phyloP scores from a whole-genome alignment of 805 yeast species.

The Osmozyma mogii region DNA sequence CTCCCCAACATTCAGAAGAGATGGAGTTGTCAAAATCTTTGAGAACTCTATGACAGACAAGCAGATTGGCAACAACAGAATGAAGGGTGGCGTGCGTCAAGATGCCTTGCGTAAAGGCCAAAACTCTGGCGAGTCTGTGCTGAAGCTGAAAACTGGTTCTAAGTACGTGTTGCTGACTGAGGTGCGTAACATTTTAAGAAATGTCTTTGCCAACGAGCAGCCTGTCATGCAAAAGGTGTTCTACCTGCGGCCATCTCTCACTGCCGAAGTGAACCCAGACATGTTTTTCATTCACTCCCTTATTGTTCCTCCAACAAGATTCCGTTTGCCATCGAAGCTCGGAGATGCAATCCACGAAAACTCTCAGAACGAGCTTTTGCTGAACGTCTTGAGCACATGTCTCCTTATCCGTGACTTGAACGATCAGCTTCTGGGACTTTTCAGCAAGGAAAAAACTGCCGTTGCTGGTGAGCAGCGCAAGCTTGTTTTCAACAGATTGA shows the following conservation, averaged over 20 bases:
- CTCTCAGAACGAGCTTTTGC: conserved; percentile 80
- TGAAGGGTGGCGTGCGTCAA: conserved; percentile 69
- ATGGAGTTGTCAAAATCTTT: conserved; percentile 87
- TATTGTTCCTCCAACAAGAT: conserved; percentile 94
- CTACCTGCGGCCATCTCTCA: conserved; percentile 66
- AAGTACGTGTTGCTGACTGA: conserved; percentile 86
- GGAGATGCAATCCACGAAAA: conserved; percentile 97
- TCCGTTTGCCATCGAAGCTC: conserved; percentile 90
- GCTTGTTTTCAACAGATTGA: conserved; percentile 74
- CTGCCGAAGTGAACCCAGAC: conserved; percentile 52
- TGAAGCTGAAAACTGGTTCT: conserved; percentile 62
- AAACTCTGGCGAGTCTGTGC: conserved; percentile 15
- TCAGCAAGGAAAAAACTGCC: conserved; percentile 39
- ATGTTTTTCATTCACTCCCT: conserved; percentile 83
- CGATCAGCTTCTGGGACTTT: conserved; percentile 63
- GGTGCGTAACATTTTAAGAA: conserved; percentile 67
- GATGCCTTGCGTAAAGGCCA: conserved; percentile 46
- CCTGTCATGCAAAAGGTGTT: conserved; percentile 61
- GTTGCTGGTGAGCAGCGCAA: conserved; percentile 57
- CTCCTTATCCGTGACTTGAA: conserved; percentile 81
- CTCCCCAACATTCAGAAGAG: conserved; percentile 91
- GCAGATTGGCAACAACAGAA: conserved; percentile 72
- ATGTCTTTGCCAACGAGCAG: conserved; percentile 71
- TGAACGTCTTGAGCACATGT: conserved; percentile 73
- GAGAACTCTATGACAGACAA: conserved; percentile 80